Evolutionary conservation across 345 rosid species (phyloP), one percentile per base, ranked within the genome.

Genomic region (Melaleuca alternifolia): DNA sequence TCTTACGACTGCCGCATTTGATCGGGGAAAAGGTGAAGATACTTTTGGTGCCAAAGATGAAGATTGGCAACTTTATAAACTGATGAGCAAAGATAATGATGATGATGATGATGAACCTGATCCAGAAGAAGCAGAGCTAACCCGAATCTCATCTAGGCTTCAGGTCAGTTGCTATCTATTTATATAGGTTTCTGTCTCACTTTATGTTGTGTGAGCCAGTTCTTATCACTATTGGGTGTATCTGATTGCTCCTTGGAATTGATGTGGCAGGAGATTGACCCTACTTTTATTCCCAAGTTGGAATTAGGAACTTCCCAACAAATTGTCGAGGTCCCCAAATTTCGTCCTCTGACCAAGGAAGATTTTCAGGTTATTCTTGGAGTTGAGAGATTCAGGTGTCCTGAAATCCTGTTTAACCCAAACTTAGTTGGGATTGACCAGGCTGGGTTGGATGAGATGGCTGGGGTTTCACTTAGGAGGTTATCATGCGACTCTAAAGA

Each of bases 51-150:
- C 98, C 86, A 95, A 82, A 90, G 99, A 97, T 85, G 99, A 97
- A 92, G 98, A 97, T 90, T 95, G 99, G 99, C 97, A 97, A 85
- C 97, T 97, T 37, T 96, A 97, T 93, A 95, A 97, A 85, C 92
- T 92, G 54, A 97, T 96, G 98, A 92, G 99, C 92, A 94, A 91
- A 90, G 98, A 96, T 90, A 91, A 96, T 24, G 98, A 96, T 26
- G 98, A 95, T 0, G 98, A 95, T 26, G 98, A 95, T 14, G 97
- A 94, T 54, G 93, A 89, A 79, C 89, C 87, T 18, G 99, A 97
- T 75, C 92, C 91, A 75, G 95, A 93, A 84, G 98, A 96, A 86
- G 91, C 92, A 37, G 98, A 95, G 92, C 92, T 96, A 85, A 89
- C 91, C 71, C 97, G 93, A 59, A 83, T 97, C 88, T 92, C 96